Percentiles rank a stretch among this genome's conserved stretches.
phyloP scores from a whole-genome alignment of 1,284 basidiomycete species.

The Quambalaria eucalypti region DNA sequence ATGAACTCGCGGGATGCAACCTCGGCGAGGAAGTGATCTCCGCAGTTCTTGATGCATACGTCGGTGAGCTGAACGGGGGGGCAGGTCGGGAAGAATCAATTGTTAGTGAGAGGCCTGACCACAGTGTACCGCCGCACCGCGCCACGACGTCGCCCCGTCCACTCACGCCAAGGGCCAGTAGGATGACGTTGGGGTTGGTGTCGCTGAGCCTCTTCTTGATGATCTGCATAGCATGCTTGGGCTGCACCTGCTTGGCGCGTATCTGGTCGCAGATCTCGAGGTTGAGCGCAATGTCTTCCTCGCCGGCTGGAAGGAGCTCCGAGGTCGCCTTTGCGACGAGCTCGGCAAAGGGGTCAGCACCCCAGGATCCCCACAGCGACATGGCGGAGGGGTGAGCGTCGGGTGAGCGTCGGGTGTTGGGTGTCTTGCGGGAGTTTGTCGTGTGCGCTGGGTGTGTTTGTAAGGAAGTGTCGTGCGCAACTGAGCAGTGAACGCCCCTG shows the following conservation, averaged over 20 bases:
- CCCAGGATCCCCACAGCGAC: slow-evolving; percentile 34
- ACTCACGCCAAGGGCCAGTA: slow-evolving; percentile 67
- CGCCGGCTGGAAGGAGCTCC: slow-evolving; percentile 62
- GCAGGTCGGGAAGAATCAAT: slow-evolving; percentile 11
- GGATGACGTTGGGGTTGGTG: slow-evolving; percentile 91
- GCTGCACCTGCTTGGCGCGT: slow-evolving; percentile 74
- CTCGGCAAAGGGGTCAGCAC: slow-evolving; percentile 34
- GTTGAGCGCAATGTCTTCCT: slow-evolving; percentile 82
- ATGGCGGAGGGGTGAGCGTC: slow-evolving; percentile 7
- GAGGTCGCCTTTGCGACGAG: slow-evolving; percentile 73
- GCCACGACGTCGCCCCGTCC: background rate
- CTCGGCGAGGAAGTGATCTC: slow-evolving; percentile 68
- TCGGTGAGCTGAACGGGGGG: slow-evolving; percentile 57
- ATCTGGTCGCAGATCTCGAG: slow-evolving; percentile 93
- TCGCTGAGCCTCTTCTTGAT: slow-evolving; percentile 79
- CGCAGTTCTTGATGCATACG: slow-evolving; percentile 93
- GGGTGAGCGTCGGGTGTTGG: too few relatives aligned
- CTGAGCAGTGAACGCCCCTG: too few relatives aligned
- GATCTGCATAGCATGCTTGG: slow-evolving; percentile 78
- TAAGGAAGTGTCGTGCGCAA: too few relatives aligned
- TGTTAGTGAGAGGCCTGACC: background rate
- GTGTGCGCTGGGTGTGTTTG: too few relatives aligned
- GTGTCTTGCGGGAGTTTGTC: too few relatives aligned
- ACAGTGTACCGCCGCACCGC: background rate
- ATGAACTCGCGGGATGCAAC: slow-evolving; percentile 72